Conservation (phyloP, 1,139 yeast genomes). For the Ogataea hybrid region DNA sequence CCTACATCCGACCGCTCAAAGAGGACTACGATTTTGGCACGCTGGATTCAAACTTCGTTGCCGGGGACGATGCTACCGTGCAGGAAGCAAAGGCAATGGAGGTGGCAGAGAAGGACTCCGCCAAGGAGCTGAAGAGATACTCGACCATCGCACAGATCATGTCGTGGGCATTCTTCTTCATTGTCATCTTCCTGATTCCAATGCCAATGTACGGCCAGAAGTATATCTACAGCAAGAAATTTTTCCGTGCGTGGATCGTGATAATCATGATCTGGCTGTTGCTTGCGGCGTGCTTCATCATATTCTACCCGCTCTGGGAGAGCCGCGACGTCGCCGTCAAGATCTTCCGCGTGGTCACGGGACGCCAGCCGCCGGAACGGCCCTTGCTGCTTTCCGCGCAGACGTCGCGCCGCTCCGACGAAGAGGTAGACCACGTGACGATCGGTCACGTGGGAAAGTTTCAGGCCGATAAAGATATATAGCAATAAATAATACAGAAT, state of each 20-base stretch:
- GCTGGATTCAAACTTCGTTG: constrained; percentile 25
- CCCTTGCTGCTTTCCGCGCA: constrained; percentile 24
- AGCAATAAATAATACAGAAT: not conserved
- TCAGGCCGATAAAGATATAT: not conserved
- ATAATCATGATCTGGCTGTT: constrained; percentile 71
- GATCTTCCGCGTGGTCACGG: constrained; percentile 16
- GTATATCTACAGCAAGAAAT: constrained; percentile 65
- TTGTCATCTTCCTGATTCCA: constrained; percentile 64
- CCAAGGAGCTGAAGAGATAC: constrained; percentile 43
- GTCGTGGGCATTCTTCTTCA: constrained; percentile 41
- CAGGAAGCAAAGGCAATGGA: constrained; percentile 28
- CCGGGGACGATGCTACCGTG: constrained; percentile 35
- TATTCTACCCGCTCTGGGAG: constrained; percentile 39
- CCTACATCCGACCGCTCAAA: constrained; percentile 42
- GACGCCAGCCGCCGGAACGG: constrained; percentile 19
- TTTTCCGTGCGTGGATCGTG: constrained; percentile 82
- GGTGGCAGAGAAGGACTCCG: constrained; percentile 45
- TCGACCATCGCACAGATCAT: constrained; percentile 51
- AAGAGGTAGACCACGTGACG: constrained; percentile 9
- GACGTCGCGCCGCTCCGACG: constrained; percentile 7
- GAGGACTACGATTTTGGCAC: constrained; percentile 26
- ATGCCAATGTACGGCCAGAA: constrained; percentile 84
- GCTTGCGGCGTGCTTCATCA: constrained; percentile 36
- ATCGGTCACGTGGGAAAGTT: constrained; percentile 4
- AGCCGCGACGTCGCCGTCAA: constrained; percentile 37